Percentiles rank a stretch among this genome's conserved stretches.
Conservation (phyloP, 2,329 filamentous ascomycete species). For the Emmonsiellopsis sp. region DNA sequence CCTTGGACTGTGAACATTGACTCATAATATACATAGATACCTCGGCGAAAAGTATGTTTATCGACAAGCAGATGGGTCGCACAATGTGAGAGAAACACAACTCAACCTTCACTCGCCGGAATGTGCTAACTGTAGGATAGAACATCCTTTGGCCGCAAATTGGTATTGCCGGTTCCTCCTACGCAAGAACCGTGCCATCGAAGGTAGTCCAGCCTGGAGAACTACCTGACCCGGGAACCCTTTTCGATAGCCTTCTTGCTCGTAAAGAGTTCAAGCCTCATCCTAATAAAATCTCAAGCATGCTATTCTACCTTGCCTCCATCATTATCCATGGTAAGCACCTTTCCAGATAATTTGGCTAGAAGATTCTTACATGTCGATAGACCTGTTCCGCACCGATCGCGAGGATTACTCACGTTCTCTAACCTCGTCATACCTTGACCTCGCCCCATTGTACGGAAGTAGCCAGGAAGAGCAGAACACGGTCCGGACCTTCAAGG, state of each 20-base stretch:
- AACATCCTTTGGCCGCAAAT: slow-evolving; percentile 17
- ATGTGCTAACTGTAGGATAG: slow-evolving; percentile 3
- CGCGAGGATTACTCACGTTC: slow-evolving; percentile 22
- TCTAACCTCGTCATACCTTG: slow-evolving; percentile 41
- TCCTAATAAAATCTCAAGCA: slow-evolving; percentile 37
- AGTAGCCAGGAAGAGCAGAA: slow-evolving; percentile 25
- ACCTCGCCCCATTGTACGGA: slow-evolving; percentile 39
- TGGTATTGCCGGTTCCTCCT: slow-evolving; percentile 18
- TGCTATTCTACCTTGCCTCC: slow-evolving; percentile 43
- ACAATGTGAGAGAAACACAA: slow-evolving; percentile 10
- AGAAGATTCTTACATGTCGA: slow-evolving; percentile 13
- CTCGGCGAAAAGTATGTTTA: slow-evolving; percentile 23
- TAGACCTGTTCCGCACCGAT: slow-evolving; percentile 40
- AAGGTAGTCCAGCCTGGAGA: slow-evolving; percentile 12
- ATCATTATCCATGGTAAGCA: slow-evolving; percentile 43
- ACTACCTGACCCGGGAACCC: slow-evolving; percentile 16
- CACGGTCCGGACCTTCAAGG: slow-evolving; percentile 26
- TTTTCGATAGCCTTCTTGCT: slow-evolving; percentile 17
- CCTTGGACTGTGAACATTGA: slow-evolving; percentile 16
- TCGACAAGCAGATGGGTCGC: slow-evolving; percentile 22
- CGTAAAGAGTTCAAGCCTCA: slow-evolving; percentile 24
- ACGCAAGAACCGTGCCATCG: slow-evolving; percentile 19
- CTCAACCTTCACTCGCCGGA: background rate
- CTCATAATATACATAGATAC: slow-evolving; percentile 28
- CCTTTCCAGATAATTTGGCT: background rate